Percentiles rank a stretch among this genome's conserved stretches.
These are phyloP conservation scores for Trypethelium eluteriae DNA, from an alignment of 495 filamentous ascomycete species.

Conservation along the genomic window DNA sequence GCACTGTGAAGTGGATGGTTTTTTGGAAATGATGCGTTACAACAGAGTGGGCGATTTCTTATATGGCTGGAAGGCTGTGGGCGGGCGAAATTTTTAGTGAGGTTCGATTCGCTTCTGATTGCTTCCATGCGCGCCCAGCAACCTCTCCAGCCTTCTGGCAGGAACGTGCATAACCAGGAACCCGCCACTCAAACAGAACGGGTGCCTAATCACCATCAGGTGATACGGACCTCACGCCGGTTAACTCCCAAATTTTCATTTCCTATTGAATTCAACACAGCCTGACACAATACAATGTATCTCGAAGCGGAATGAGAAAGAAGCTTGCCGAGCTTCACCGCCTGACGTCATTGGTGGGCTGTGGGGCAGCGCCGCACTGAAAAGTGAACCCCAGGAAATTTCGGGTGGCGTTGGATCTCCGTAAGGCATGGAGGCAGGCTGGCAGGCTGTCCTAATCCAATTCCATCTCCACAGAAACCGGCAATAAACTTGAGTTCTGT, in stretches of 20 bases:
- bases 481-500: no score
- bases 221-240: not conserved
- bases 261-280: not conserved
- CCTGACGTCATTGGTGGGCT: constrained; percentile 10
- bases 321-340: not conserved
- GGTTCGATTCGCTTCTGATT: constrained; percentile 8
- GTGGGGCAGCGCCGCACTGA: not conserved
- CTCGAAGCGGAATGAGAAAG: no score
- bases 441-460: no score
- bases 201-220: not conserved
- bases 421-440: no score
- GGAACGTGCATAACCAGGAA: not conserved
- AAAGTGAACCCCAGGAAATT: no score
- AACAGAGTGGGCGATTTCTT: not conserved
- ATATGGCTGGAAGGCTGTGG: constrained; percentile 10
- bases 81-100: constrained; percentile 2
- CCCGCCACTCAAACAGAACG: not conserved
- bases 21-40: not conserved
- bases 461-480: no score
- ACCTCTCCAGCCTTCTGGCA: constrained; percentile 8
- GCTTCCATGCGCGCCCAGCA: constrained; percentile 5
- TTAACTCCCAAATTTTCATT: not conserved
- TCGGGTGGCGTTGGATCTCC: no score
- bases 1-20: no score
- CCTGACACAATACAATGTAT: not conserved